Evolutionary conservation across 139 green algal species (phyloP).

Genomic region (Chlamydomonas incerta): DNA sequence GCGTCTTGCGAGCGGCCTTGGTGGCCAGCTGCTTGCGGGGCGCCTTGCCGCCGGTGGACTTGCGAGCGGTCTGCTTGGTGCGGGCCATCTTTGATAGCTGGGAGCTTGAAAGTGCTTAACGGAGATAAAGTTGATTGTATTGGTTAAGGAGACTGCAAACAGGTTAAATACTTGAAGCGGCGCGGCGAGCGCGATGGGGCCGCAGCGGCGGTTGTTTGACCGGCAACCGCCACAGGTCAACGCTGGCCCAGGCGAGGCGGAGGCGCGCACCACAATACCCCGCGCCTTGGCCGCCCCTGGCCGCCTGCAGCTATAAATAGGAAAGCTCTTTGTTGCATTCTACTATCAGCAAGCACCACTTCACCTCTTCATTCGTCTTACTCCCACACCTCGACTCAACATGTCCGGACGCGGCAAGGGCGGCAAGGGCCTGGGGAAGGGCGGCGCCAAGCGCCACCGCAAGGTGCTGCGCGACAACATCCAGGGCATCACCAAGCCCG

Average conservation of each 20-base stretch:
- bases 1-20: conserved; percentile 84
- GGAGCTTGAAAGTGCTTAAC: too few species aligned
- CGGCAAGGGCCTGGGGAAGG: conserved; percentile 94
- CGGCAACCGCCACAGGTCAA: too few species aligned
- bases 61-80: conserved; percentile 90
- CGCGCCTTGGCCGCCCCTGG: too few species aligned
- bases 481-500: conserved; percentile 96
- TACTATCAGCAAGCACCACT: too few species aligned
- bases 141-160: too few species aligned
- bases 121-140: too few species aligned
- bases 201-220: conserved; percentile 82
- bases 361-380: too few species aligned
- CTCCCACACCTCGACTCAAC: conserved; percentile 9
- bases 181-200: conserved; percentile 88
- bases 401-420: conserved; percentile 92
- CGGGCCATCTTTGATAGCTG: conserved; percentile 71
- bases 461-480: conserved; percentile 95
- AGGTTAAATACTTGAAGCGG: conserved; percentile 72
- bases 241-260: too few species aligned
- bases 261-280: too few species aligned
- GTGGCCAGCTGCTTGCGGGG: conserved; percentile 96
- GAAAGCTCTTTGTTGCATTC: too few species aligned
- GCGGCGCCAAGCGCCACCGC: conserved; percentile 90
- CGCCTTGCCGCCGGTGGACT: conserved; percentile 91
- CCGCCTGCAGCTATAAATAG: too few species aligned